A percentile compares a stretch with the other conserved stretches of the same genome.
phyloP scores from a whole-genome alignment of 2,329 filamentous ascomycete genomes.

The Sclerotinia sclerotiorum region DNA sequence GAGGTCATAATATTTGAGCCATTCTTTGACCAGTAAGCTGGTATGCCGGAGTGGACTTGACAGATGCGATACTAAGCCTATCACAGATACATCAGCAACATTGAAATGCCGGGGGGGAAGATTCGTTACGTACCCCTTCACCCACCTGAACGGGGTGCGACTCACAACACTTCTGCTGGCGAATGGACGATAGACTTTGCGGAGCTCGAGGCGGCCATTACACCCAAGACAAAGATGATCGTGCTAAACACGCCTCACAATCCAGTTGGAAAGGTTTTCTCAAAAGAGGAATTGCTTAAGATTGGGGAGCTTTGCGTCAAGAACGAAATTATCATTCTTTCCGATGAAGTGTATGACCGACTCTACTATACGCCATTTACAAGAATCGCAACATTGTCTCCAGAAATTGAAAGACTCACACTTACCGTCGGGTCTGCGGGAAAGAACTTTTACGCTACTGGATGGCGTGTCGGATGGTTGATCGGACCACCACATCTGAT shows the following conservation, averaged over 20 bases:
- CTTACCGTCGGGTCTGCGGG: slow-evolving; percentile 93
- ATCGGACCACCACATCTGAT: slow-evolving; percentile 87
- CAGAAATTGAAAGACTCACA: slow-evolving; percentile 83
- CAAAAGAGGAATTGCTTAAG: slow-evolving; percentile 73
- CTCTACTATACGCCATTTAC: slow-evolving; percentile 96
- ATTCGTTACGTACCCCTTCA: slow-evolving; percentile 95
- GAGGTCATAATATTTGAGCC: slow-evolving; percentile 98
- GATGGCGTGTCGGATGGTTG: slow-evolving; percentile 93
- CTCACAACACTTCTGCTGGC: slow-evolving; percentile 76
- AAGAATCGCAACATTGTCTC: slow-evolving; percentile 83
- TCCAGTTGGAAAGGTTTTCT: slow-evolving; percentile 94
- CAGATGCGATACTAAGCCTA: slow-evolving; percentile 22
- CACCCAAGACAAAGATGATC: slow-evolving; percentile 90
- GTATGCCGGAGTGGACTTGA: not conserved
- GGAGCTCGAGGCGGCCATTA: slow-evolving; percentile 78
- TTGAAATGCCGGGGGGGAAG: slow-evolving; percentile 95
- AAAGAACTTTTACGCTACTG: slow-evolving; percentile 98
- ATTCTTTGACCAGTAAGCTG: slow-evolving; percentile 86
- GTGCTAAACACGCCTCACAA: slow-evolving; percentile 88
- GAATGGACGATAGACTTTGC: slow-evolving; percentile 88
- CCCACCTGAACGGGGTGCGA: slow-evolving; percentile 77
- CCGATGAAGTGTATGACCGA: slow-evolving; percentile 90
- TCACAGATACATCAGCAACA: slow-evolving; percentile 84
- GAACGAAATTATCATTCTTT: slow-evolving; percentile 90
- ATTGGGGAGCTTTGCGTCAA: slow-evolving; percentile 90